phyloP scores from a whole-genome alignment of 768 basidiomycete species.

The Coprinellus micaceus region DNA sequence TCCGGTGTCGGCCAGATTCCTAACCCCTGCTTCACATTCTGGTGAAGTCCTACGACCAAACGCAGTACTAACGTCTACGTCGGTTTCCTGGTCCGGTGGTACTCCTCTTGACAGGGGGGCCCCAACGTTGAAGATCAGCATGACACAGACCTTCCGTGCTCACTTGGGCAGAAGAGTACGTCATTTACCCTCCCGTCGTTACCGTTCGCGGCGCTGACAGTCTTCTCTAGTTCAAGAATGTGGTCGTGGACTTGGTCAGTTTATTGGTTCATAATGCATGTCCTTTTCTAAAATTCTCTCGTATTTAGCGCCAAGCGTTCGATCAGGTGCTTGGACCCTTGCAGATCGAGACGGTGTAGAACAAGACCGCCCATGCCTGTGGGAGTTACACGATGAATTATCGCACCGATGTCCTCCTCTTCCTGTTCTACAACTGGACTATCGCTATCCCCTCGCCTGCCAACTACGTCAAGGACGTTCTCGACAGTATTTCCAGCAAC shows the following conservation, averaged over 20 bases:
- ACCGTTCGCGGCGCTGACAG: slow-evolving; percentile 12
- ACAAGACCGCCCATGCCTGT: slow-evolving; percentile 98
- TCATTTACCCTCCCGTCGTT: slow-evolving; percentile 24
- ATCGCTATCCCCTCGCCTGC: slow-evolving; percentile 93
- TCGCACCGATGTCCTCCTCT: slow-evolving; percentile 94
- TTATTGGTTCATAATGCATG: not conserved
- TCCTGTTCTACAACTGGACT: slow-evolving; percentile 98
- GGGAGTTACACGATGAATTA: slow-evolving; percentile 99
- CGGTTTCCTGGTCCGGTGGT: slow-evolving; percentile 99
- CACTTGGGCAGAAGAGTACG: slow-evolving; percentile 99
- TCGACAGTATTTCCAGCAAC: too few species aligned
- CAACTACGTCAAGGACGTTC: slow-evolving; percentile 96
- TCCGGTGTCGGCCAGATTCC: slow-evolving; percentile 98
- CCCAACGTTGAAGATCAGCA: slow-evolving; percentile 94
- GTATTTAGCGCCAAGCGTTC: slow-evolving; percentile 85
- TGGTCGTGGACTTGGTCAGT: slow-evolving; percentile 77
- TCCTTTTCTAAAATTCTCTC: slow-evolving; percentile 5
- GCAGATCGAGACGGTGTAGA: slow-evolving; percentile 98
- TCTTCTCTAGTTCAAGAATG: slow-evolving; percentile 72
- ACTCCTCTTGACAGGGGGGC: slow-evolving; percentile 98
- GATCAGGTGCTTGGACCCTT: slow-evolving; percentile 98
- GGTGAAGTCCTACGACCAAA: slow-evolving; percentile 99
- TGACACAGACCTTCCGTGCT: slow-evolving; percentile 99
- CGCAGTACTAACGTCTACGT: slow-evolving; percentile 99
- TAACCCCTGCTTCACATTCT: slow-evolving; percentile 97